phyloP scores from a whole-genome alignment of 768 basidiomycete species.

The Gloeophyllum trabeum region DNA sequence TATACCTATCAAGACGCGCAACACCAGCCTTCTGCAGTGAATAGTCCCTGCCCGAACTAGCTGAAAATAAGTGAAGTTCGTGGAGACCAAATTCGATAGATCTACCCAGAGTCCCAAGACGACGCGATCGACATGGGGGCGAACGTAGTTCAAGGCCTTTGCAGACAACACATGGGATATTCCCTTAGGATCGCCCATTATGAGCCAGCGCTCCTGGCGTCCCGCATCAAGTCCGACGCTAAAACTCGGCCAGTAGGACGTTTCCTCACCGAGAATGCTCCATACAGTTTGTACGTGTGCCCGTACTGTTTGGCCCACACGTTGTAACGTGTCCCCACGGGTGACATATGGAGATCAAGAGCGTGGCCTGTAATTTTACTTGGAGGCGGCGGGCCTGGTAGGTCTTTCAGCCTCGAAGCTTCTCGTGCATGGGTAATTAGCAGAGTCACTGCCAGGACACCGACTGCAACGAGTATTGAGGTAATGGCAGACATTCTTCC shows the following conservation, averaged over 20 bases:
- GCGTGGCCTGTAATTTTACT: not conserved
- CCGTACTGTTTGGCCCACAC: conserved; percentile 3
- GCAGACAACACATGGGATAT: conserved; percentile 1
- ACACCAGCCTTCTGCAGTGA: not conserved
- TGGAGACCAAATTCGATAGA: not conserved
- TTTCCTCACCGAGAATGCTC: conserved; percentile 2
- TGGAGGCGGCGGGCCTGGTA: not conserved
- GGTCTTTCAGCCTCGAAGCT: not conserved
- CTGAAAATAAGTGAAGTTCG: not conserved
- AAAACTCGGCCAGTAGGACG: not conserved
- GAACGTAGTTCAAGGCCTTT: not conserved
- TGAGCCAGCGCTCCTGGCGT: conserved; percentile 4
- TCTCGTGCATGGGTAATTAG: not conserved
- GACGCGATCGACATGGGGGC: not conserved
- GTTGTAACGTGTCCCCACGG: conserved; percentile 1
- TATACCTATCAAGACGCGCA: not conserved
- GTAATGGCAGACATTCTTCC: too few relatives aligned
- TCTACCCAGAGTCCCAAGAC: conserved; percentile 1
- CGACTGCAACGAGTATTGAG: not conserved
- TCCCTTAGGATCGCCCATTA: conserved; percentile 5
- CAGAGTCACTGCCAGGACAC: not conserved
- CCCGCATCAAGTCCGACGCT: not conserved
- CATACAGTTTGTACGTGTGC: conserved; percentile 2
- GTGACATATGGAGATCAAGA: not conserved
- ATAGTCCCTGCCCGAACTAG: not conserved